These are phyloP conservation scores for Gliomastix tumulicola DNA, from an alignment of 2,329 filamentous ascomycete genomes.

Conservation along the genomic window DNA sequence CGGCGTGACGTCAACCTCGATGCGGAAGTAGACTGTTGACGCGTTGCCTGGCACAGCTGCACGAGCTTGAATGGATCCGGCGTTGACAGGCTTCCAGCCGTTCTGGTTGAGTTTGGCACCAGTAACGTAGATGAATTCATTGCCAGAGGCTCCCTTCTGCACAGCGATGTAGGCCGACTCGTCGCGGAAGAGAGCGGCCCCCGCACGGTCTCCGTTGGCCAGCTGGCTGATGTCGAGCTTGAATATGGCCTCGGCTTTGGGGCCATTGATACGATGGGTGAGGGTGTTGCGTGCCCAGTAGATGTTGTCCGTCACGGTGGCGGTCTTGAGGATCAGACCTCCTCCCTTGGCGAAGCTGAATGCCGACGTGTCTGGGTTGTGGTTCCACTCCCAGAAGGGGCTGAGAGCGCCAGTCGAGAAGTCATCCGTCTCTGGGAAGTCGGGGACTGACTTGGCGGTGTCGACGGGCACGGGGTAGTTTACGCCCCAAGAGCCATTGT, in stretches of 20 bases:
- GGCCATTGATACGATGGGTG: constrained; percentile 34
- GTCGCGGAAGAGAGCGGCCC: constrained; percentile 43
- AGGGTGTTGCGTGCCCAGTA: constrained; percentile 33
- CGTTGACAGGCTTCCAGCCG: not conserved
- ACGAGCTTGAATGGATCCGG: not conserved
- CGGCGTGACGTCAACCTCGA: not conserved
- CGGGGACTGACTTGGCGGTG: constrained; percentile 1
- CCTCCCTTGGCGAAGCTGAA: constrained; percentile 21
- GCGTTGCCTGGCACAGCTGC: no score
- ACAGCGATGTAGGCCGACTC: constrained; percentile 41
- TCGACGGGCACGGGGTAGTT: constrained; percentile 4
- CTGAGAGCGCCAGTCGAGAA: constrained; percentile 24
- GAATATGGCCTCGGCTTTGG: constrained; percentile 37
- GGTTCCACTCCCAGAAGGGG: constrained; percentile 51
- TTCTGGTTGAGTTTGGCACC: not conserved
- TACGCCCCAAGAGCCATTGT: constrained; percentile 34
- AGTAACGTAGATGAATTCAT: not conserved
- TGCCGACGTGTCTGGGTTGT: constrained; percentile 44
- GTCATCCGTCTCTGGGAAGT: constrained; percentile 2
- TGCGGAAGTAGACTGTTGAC: not conserved
- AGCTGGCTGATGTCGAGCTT: constrained; percentile 36
- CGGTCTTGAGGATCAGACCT: constrained; percentile 31
- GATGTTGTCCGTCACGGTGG: constrained; percentile 41
- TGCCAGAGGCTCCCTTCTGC: not conserved
- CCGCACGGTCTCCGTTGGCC: constrained; percentile 39